Conservation (phyloP, 2,329 filamentous ascomycete species). For the Exophiala oligosperma region DNA sequence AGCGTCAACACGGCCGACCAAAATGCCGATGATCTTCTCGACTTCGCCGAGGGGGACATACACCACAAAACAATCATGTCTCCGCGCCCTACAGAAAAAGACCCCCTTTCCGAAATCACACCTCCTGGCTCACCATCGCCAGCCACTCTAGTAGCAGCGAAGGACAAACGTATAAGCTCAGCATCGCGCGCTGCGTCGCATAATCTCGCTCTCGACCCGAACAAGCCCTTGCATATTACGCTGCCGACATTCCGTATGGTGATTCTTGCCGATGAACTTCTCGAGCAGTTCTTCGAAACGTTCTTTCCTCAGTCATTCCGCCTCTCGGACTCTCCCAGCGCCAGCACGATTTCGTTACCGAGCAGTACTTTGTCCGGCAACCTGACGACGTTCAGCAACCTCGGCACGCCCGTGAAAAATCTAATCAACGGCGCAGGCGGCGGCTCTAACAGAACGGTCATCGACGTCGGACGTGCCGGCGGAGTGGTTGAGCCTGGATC, state of each 20-base stretch:
- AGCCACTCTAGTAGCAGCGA: not conserved
- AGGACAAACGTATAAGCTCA: constrained; percentile 7
- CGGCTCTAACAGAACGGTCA: constrained; percentile 33
- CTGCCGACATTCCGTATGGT: constrained; percentile 99
- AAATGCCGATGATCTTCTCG: constrained; percentile 48
- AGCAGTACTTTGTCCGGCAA: constrained; percentile 58
- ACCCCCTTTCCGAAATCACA: constrained; percentile 27
- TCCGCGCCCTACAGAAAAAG: constrained; percentile 20
- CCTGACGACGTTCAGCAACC: constrained; percentile 81
- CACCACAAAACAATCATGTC: constrained; percentile 30
- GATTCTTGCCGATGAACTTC: constrained; percentile 88
- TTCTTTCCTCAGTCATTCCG: constrained; percentile 93
- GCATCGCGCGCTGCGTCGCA: constrained; percentile 59
- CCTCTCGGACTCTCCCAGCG: constrained; percentile 65
- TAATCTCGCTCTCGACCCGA: constrained; percentile 87
- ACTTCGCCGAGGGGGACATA: constrained; percentile 39
- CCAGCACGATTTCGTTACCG: constrained; percentile 39
- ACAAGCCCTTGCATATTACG: constrained; percentile 91
- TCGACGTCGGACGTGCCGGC: constrained; percentile 45
- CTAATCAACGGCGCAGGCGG: constrained; percentile 37
- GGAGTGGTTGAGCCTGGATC: constrained; percentile 65
- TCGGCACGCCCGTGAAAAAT: constrained; percentile 54
- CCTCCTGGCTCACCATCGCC: constrained; percentile 23
- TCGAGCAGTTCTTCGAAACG: constrained; percentile 96
- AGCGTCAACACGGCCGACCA: constrained; percentile 3